A percentile compares a stretch with the other conserved stretches of the same genome.
Conservation (phyloP, 2,329 filamentous ascomycete species). For the Ophiostoma sp. region DNA sequence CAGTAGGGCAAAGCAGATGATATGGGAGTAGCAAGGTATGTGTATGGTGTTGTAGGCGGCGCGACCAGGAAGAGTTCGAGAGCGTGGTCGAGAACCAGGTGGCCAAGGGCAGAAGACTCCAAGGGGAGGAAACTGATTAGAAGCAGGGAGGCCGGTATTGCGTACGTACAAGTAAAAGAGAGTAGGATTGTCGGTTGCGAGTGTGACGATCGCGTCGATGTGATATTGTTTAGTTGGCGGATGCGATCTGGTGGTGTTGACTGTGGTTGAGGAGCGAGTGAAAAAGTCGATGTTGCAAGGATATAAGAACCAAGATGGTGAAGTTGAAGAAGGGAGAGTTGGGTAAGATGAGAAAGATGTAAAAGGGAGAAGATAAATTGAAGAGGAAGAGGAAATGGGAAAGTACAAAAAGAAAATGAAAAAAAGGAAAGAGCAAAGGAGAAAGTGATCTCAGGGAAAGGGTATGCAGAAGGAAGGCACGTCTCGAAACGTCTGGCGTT, state of each 20-base stretch:
- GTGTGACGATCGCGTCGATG: neutral
- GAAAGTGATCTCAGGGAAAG: neutral
- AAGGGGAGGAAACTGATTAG: neutral
- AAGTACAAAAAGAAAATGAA: neutral
- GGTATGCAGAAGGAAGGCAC: neutral
- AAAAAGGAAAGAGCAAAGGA: neutral
- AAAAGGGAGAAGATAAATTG: neutral
- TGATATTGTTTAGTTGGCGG: neutral
- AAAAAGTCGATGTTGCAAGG: neutral
- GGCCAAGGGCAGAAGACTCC: neutral
- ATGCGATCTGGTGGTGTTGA: neutral
- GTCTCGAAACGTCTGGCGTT: slow-evolving; percentile 2
- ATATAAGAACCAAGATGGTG: neutral
- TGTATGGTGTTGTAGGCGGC: neutral
- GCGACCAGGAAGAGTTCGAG: neutral
- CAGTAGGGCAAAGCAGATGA: neutral
- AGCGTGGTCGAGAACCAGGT: neutral
- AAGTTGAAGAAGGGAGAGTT: neutral
- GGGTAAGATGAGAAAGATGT: neutral
- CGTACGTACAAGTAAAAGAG: neutral
- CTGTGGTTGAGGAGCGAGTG: neutral
- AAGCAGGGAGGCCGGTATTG: neutral
- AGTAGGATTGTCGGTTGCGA: neutral
- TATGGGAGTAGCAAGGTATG: neutral
- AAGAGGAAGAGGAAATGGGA: neutral